These are phyloP conservation scores for Stropharia rugosoannulata DNA, from an alignment of 768 basidiomycete species.

Conservation along the genomic window DNA sequence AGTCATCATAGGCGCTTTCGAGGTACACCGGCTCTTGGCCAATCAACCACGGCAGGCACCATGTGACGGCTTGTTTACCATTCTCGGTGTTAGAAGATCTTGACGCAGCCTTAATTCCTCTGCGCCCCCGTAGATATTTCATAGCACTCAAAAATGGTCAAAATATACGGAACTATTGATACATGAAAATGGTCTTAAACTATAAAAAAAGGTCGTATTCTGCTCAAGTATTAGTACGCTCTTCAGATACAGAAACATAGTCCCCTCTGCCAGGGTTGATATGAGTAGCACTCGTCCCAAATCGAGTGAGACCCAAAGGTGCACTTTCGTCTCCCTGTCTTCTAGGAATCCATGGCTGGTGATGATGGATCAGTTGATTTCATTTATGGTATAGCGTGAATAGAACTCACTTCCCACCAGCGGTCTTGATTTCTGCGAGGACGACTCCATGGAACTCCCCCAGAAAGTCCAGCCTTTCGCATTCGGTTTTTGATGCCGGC, in stretches of 20 bases:
- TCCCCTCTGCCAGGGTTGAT: conserved; percentile 34
- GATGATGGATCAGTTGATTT: conserved; percentile 1
- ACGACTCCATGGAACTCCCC: conserved; percentile 56
- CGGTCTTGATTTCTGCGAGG: conserved; percentile 42
- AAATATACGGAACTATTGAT: too few relatives aligned
- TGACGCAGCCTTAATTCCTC: not conserved
- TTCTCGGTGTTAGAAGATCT: not conserved
- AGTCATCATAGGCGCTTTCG: conserved; percentile 11
- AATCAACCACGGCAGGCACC: conserved; percentile 1
- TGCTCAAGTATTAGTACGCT: conserved; percentile 14
- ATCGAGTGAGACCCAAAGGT: conserved; percentile 38
- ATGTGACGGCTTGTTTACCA: conserved; percentile 9
- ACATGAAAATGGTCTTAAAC: too few relatives aligned
- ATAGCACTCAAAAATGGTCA: not conserved
- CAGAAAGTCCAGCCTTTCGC: conserved; percentile 70
- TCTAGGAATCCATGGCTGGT: conserved; percentile 52
- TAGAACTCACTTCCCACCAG: conserved; percentile 79
- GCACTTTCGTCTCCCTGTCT: conserved; percentile 45
- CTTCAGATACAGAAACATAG: conserved; percentile 42
- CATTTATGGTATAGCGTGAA: not conserved
- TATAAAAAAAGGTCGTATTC: not conserved
- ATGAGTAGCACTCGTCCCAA: conserved; percentile 41
- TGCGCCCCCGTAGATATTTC: not conserved
- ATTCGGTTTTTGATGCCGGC: conserved; percentile 85
- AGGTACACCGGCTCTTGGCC: conserved; percentile 1